phyloP scores from a whole-genome alignment of 176 grass and related monocot species.

The Rhynchospora tenuis region DNA sequence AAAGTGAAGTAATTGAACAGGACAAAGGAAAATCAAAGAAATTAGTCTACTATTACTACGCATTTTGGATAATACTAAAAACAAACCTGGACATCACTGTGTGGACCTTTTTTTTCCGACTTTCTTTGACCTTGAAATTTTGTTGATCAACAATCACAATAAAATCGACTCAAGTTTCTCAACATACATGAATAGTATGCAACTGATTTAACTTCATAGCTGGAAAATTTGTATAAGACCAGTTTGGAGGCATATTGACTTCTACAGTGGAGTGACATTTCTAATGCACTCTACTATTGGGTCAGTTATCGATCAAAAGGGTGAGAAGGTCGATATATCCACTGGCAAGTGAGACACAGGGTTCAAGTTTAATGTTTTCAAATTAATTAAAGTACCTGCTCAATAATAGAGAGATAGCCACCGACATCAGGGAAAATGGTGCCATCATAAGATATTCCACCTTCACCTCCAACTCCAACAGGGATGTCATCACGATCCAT shows the following conservation, averaged over 20 bases:
- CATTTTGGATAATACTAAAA: neutral
- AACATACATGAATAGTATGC: neutral
- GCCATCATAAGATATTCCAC: slow-evolving; percentile 45
- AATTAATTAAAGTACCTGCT: slow-evolving; percentile 42
- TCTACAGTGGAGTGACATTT: neutral
- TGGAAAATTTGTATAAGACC: neutral
- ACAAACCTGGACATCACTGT: no score
- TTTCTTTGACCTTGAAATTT: no score
- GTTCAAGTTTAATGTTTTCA: neutral
- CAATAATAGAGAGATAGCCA: slow-evolving; percentile 70
- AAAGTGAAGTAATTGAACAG: neutral
- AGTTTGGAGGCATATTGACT: neutral
- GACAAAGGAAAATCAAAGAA: neutral
- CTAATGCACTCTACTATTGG: neutral
- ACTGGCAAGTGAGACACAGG: neutral
- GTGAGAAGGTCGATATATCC: neutral
- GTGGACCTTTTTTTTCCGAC: no score
- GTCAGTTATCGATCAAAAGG: neutral
- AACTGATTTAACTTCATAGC: neutral
- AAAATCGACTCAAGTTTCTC: neutral
- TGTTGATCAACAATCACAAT: neutral
- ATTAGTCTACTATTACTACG: neutral
- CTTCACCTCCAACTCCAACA: slow-evolving; percentile 81
- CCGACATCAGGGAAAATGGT: slow-evolving; percentile 40
- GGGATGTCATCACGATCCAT: slow-evolving; percentile 74